Evolutionary conservation across 768 basidiomycete genomes (phyloP).

Genomic region (Paxillus involutus): DNA sequence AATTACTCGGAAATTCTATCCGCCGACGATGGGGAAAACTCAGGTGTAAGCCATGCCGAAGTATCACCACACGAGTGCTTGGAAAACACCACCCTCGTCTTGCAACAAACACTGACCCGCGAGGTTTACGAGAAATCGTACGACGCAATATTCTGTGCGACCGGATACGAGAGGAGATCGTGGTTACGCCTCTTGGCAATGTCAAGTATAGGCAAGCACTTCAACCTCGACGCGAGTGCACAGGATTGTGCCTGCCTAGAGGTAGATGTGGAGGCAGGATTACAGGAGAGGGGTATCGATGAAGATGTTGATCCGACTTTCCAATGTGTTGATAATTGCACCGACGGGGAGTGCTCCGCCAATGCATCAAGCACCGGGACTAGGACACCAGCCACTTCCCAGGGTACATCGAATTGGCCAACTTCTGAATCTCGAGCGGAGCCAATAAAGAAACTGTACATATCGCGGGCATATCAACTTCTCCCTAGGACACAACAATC

Average conservation of each 20-base stretch:
- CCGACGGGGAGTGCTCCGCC: not conserved
- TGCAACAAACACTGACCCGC: constrained; percentile 38
- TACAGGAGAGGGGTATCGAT: not conserved
- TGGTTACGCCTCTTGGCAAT: constrained; percentile 44
- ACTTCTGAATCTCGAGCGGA: constrained; percentile 14
- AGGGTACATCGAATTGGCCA: constrained; percentile 22
- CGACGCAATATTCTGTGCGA: constrained; percentile 51
- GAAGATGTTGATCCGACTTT: constrained; percentile 2
- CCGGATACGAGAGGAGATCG: constrained; percentile 50
- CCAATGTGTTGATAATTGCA: constrained; percentile 1
- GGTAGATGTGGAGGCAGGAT: constrained; percentile 6
- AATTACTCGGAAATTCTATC: constrained; percentile 38
- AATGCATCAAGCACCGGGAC: constrained; percentile 5
- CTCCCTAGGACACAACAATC: constrained; percentile 24
- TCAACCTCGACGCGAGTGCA: constrained; percentile 28
- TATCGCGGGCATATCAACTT: constrained; percentile 44
- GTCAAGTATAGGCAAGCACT: constrained; percentile 38
- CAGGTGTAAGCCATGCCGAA: not conserved
- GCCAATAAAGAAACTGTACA: constrained; percentile 18
- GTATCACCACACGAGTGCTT: not conserved
- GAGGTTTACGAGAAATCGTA: constrained; percentile 35
- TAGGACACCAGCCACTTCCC: constrained; percentile 13
- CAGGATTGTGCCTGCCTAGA: constrained; percentile 8
- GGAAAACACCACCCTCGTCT: constrained; percentile 24
- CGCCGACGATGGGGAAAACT: constrained; percentile 16